Evolutionary conservation across 2,329 filamentous ascomycete genomes (phyloP), one percentile per base, ranked within the genome.

Genomic region (Penicillium sp.): DNA sequence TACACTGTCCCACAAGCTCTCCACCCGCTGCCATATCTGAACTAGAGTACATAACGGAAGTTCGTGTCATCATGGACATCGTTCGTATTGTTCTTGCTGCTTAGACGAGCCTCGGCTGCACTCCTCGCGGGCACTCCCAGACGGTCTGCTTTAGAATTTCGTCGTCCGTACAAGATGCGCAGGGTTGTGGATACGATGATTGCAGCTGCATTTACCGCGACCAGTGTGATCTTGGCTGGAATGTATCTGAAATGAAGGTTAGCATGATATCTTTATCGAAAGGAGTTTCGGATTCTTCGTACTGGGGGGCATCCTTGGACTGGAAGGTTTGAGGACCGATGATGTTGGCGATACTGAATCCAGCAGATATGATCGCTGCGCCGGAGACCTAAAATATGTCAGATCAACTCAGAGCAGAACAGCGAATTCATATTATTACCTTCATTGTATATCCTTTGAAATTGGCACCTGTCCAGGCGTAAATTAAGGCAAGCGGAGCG

Each of bases 361-460:
- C 68, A n/a, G 77, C 71, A 3, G 78, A 71, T 2, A 79, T 65
- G 8, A 81, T 56, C 0, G 77, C 77, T 21, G 74, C 76, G 5
- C 74, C 72, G 0, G 77, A 76, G 4, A 79, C 76, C 60, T 79
- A 75, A 9, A 52, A 76, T 10, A 2, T 8, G 24, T 56, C 18
- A 56, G 52, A 31, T 13, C 4, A 37, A 14, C 34, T 8, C 2
- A 16, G 3, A 29, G 6, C n/a, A n/a, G n/a, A n/a, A n/a, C n/a
- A n/a, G n/a, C n/a, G n/a, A n/a, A n/a, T n/a, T n/a, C n/a, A n/a
- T n/a, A n/a, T n/a, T n/a, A n/a, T n/a, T 48, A 65, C 64, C 54
- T 67, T 67, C 59, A 63, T 81, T 2, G 78, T 79, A 50, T 81
- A 77, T 0, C 77, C 78, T 8, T 77, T 77, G 34, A 76, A 74